Base-by-base conservation (phyloP, 2,329 filamentous ascomycete species). In the Chaetothyriales sp. region DNA sequence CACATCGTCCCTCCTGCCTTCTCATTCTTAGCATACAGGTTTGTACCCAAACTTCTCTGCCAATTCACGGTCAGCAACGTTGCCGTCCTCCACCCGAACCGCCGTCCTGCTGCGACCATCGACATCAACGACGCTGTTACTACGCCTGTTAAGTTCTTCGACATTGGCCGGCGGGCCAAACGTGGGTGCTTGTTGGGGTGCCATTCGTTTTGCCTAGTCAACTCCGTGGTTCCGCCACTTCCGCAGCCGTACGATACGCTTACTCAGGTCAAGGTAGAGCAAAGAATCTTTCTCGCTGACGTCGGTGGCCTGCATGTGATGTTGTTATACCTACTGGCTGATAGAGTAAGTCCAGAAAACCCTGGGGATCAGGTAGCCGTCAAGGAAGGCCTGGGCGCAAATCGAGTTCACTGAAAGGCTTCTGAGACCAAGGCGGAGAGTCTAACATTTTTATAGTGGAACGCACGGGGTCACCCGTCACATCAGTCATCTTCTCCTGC, bases 21-120 rank as follows among this genome's bases (percentile, higher is more conserved):
- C 22, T 47, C 26, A n/a, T 43, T 49, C 12, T 43, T 25, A 36
- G 49, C 57, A 43, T 59, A 63, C 62, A 45, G 62, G 62, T 48
- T 63, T 62, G 49, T 64, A 64, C 12, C 62, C 62, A 53, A 63
- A 63, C 51, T 63, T 55, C 54, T 63, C 62, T 18, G 62, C 62
- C 19, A 64, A 51, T 18, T 51, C 61, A 36, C 60, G 50, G 48
- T 64, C 62, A 44, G 61, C 62, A 12, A 51, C 57, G 51, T 45
- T 57, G 42, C 62, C 46, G 36, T 63, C 61, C 19, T 61, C 57
- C 18, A 63, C 44, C 15, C 59, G 54, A 15, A 62, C 53, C 5
- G 53, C 55, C 45, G 22, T 25, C 22, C 22, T 25, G 22, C 44
- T 51, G 42, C 56, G 49, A 43, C 53, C 55, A 48, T 54, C 44